These are phyloP conservation scores for Aspergillus fructus DNA, from an alignment of 2,329 filamentous ascomycete genomes.

Conservation along the genomic window DNA sequence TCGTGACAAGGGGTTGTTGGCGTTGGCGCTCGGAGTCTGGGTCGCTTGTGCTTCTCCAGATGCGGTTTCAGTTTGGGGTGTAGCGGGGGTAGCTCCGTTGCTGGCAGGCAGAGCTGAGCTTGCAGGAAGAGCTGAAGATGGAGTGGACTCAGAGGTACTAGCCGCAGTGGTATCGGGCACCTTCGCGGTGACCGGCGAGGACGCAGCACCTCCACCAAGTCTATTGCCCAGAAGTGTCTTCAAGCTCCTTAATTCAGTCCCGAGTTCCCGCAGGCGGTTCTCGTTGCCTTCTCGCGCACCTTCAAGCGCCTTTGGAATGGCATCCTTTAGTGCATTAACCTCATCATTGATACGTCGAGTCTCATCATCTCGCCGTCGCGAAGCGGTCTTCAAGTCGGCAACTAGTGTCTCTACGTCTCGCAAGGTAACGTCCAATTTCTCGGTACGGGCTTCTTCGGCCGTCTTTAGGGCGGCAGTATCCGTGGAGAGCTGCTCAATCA, in stretches of 20 bases:
- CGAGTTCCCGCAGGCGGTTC: constrained; percentile 76
- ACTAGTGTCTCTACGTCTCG: constrained; percentile 83
- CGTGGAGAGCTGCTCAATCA: constrained; percentile 87
- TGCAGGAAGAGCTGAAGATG: constrained; percentile 21
- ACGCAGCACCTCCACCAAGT: constrained; percentile 42
- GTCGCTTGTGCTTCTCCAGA: constrained; percentile 28
- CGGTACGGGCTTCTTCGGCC: constrained; percentile 79
- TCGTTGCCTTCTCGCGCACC: constrained; percentile 85
- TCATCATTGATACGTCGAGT: constrained; percentile 83
- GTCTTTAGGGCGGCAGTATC: constrained; percentile 87
- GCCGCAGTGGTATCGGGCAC: constrained; percentile 25
- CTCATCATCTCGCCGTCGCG: constrained; percentile 81
- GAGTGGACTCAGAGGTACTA: constrained; percentile 21
- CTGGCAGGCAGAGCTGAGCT: constrained; percentile 21
- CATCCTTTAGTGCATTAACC: constrained; percentile 74
- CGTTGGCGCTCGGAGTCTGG: constrained; percentile 30
- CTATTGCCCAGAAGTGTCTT: constrained; percentile 78
- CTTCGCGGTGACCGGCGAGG: constrained; percentile 32
- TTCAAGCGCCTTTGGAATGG: constrained; percentile 84
- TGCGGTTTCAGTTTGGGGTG: constrained; percentile 29
- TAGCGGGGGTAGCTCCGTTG: constrained; percentile 29
- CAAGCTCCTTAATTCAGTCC: constrained; percentile 82
- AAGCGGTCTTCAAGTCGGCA: constrained; percentile 75
- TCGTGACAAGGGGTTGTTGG: constrained; percentile 50
- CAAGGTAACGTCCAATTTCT: constrained; percentile 77